These are phyloP conservation scores for Pulveroboletus frians DNA, from an alignment of 768 basidiomycete species.

Conservation along the genomic window DNA sequence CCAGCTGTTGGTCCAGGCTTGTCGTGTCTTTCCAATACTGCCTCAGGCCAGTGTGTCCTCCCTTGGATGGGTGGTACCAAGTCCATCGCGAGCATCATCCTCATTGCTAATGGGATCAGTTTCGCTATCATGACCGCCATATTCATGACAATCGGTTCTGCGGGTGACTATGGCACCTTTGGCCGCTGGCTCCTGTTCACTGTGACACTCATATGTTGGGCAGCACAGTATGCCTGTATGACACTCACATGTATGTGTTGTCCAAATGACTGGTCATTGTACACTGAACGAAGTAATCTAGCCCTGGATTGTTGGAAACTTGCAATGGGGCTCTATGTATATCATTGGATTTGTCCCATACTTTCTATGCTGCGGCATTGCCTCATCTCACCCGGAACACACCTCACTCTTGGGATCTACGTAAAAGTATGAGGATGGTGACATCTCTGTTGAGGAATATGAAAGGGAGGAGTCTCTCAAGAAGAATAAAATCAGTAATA, in stretches of 20 bases:
- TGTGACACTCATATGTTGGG: conserved; percentile 75
- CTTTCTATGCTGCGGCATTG: conserved; percentile 71
- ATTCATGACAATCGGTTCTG: conserved; percentile 69
- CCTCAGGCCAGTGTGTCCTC: conserved; percentile 72
- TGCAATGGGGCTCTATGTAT: conserved; percentile 76
- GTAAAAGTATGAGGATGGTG: conserved; percentile 55
- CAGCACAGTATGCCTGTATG: conserved; percentile 72
- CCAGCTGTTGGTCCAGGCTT: conserved; percentile 65
- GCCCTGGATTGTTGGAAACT: conserved; percentile 66
- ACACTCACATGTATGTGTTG: conserved; percentile 54
- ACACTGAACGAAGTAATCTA: conserved; percentile 20
- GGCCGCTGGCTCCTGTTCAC: conserved; percentile 74
- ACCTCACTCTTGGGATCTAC: conserved; percentile 49
- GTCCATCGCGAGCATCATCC: conserved; percentile 68
- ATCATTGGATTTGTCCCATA: conserved; percentile 78
- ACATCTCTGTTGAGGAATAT: conserved; percentile 57
- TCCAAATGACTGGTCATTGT: not conserved
- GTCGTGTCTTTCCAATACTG: conserved; percentile 49
- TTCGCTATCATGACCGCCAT: conserved; percentile 78
- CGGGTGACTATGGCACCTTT: conserved; percentile 40
- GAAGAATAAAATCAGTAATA: conserved; percentile 82
- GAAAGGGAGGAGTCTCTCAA: conserved; percentile 73
- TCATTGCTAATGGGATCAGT: conserved; percentile 69
- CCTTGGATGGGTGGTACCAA: conserved; percentile 74
- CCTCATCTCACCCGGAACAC: conserved; percentile 82